Percentiles rank a stretch among this genome's conserved stretches.
These are phyloP conservation scores for Hypoxylon sp. DNA, from an alignment of 2,329 filamentous ascomycete species.

Conservation along the genomic window DNA sequence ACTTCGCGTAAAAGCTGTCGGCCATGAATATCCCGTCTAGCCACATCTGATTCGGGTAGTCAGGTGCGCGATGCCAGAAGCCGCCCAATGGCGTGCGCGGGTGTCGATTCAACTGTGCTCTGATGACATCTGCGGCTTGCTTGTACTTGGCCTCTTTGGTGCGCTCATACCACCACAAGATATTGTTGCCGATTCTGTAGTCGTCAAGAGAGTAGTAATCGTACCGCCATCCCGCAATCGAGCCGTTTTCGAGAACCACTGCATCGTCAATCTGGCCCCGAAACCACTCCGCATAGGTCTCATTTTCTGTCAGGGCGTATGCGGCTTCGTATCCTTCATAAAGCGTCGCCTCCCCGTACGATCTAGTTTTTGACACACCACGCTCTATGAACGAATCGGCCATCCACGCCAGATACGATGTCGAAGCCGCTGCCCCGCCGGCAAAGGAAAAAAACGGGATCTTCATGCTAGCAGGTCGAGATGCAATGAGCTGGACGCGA, in stretches of 20 bases:
- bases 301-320: constrained; percentile 57
- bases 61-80: constrained; percentile 65
- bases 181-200: constrained; percentile 64
- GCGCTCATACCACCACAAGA: constrained; percentile 62
- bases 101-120: constrained; percentile 60
- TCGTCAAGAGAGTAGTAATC: constrained; percentile 64
- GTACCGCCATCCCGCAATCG: constrained; percentile 59
- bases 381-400: constrained; percentile 60
- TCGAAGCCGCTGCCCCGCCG: constrained; percentile 30
- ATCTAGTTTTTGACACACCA: constrained; percentile 54
- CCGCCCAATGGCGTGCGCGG: constrained; percentile 63
- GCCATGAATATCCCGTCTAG: constrained; percentile 67
- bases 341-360: constrained; percentile 60
- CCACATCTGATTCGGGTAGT: constrained; percentile 63
- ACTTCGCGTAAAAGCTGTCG: constrained; percentile 58
- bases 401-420: constrained; percentile 54
- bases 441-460: constrained; percentile 30
- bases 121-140: constrained; percentile 59
- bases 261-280: constrained; percentile 58
- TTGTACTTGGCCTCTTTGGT: constrained; percentile 62
- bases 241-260: constrained; percentile 61
- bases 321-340: constrained; percentile 61
- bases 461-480: constrained; percentile 38
- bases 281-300: constrained; percentile 58
- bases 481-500: neutral